Conservation (phyloP, 805 yeast species). For the Osmozyma mogii region DNA sequence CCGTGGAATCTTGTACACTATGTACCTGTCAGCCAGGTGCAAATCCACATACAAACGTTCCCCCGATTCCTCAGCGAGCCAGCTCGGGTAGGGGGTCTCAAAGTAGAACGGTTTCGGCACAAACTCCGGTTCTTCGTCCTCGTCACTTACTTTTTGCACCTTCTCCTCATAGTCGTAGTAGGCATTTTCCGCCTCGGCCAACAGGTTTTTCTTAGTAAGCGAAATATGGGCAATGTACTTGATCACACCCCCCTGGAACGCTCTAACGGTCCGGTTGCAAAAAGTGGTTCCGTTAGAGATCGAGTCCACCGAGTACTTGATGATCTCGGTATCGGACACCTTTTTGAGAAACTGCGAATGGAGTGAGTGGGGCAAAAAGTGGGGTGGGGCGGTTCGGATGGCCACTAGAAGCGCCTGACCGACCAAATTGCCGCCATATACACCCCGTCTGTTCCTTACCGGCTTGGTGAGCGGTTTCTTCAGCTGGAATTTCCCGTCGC, state of each 20-base stretch:
- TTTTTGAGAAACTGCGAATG: conserved; percentile 34
- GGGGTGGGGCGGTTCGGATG: conserved; percentile 25
- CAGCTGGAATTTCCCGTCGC: not conserved
- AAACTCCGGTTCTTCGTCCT: conserved; percentile 17
- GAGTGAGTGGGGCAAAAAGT: conserved; percentile 36
- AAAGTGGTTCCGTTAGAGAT: conserved; percentile 28
- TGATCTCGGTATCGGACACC: conserved; percentile 22
- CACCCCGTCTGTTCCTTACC: conserved; percentile 21
- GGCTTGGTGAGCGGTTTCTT: conserved; percentile 21
- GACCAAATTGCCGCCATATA: conserved; percentile 33
- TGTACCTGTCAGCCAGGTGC: too few species aligned
- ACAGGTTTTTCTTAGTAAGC: conserved; percentile 24
- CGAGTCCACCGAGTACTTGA: conserved; percentile 27
- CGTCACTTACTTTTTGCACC: conserved; percentile 5
- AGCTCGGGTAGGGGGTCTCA: conserved; percentile 25
- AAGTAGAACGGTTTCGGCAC: conserved; percentile 25
- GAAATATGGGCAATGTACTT: conserved; percentile 29
- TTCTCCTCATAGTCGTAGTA: conserved; percentile 16
- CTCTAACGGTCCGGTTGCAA: conserved; percentile 26
- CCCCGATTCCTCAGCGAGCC: conserved; percentile 17
- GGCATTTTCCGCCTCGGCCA: conserved; percentile 10
- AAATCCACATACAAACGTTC: conserved; percentile 4
- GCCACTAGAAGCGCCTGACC: conserved; percentile 30
- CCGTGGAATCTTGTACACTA: conserved; percentile 24
- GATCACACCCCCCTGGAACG: conserved; percentile 21